These are phyloP conservation scores for Cardiosporidium cionae DNA, from an alignment of 169 alveolate species.

Conservation along the genomic window DNA sequence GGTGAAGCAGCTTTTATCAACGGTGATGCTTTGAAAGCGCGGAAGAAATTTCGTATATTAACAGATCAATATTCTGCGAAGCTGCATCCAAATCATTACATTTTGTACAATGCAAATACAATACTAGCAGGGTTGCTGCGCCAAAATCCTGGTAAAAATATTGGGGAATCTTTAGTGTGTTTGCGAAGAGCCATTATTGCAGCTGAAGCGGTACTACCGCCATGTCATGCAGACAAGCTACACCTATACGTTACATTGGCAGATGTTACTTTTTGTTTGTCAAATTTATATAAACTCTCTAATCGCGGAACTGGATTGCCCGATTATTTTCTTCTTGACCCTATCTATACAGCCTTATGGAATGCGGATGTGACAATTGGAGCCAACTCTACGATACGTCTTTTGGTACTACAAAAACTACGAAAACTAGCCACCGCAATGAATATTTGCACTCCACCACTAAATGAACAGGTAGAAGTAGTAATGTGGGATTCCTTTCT, in stretches of 20 bases:
- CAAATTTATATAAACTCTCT: conserved; percentile 22
- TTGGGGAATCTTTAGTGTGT: conserved; percentile 43
- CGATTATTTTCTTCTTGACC: conserved; percentile 37
- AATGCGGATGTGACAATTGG: conserved; percentile 59
- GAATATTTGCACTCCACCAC: conserved; percentile 48
- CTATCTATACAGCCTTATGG: conserved; percentile 53
- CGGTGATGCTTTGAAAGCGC: conserved; percentile 57
- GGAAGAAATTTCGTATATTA: conserved; percentile 43
- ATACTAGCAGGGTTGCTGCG: conserved; percentile 67
- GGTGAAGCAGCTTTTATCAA: conserved; percentile 45
- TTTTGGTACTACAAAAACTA: conserved; percentile 43
- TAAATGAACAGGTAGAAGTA: background rate
- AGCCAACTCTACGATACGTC: conserved; percentile 36
- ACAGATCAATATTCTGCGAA: conserved; percentile 51
- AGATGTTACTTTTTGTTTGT: conserved; percentile 51
- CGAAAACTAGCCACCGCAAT: conserved; percentile 46
- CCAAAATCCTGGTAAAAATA: conserved; percentile 49
- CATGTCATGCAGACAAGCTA: conserved; percentile 64
- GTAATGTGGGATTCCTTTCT: background rate
- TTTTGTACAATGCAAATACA: conserved; percentile 60
- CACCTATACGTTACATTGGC: conserved; percentile 62
- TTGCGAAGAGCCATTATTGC: conserved; percentile 59
- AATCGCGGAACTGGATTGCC: conserved; percentile 23
- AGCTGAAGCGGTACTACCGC: conserved; percentile 69
- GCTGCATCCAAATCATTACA: conserved; percentile 69